phyloP scores from a whole-genome alignment of 2,329 filamentous ascomycete species.

The Didymella glomerata region DNA sequence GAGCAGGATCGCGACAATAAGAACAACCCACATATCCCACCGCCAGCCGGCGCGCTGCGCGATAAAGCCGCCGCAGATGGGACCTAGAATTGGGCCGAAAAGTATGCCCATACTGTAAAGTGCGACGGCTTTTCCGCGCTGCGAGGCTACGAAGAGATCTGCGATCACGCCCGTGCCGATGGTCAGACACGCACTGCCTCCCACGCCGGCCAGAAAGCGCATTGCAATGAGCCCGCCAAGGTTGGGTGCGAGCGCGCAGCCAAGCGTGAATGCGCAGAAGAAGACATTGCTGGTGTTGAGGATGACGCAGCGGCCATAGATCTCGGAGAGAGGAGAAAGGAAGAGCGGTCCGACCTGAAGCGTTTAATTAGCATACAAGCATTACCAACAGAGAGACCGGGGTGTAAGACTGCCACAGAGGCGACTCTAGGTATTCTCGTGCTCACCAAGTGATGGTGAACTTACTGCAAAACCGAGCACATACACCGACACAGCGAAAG shows the following conservation, averaged over 20 bases:
- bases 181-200: constrained; percentile 39
- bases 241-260: constrained; percentile 51
- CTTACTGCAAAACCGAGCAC: constrained; percentile 46
- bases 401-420: neutral
- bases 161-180: constrained; percentile 49
- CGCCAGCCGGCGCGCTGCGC: constrained; percentile 47
- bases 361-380: constrained; percentile 10
- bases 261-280: constrained; percentile 61
- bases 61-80: constrained; percentile 50
- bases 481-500: constrained; percentile 48
- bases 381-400: neutral
- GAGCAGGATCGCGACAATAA: constrained; percentile 39
- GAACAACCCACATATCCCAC: constrained; percentile 49
- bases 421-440: neutral
- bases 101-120: constrained; percentile 44
- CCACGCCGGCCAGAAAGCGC: constrained; percentile 44
- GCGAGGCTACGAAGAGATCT: constrained; percentile 44
- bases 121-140: constrained; percentile 46
- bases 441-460: neutral
- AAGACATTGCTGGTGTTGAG: constrained; percentile 55
- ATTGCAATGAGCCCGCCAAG: constrained; percentile 47
- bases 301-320: constrained; percentile 46
- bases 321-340: constrained; percentile 47
- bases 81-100: constrained; percentile 45
- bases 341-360: constrained; percentile 42